Evolutionary conservation across 768 basidiomycete genomes (phyloP), one percentile per base, ranked within the genome.

Genomic region (Russula compacta): DNA sequence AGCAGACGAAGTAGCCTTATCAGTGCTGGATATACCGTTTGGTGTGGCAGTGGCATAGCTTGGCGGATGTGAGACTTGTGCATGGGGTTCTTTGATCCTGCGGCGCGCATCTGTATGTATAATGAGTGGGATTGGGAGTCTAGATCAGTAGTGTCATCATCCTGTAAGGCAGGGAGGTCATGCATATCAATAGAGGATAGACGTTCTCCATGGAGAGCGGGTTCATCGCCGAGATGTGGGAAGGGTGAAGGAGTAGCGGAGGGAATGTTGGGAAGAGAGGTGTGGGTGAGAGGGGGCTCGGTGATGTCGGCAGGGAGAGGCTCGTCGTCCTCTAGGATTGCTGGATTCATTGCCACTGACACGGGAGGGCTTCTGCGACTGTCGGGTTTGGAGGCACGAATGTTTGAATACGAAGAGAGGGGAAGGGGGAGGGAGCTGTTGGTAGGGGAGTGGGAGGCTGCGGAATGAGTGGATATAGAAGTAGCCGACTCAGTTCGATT

Each of bases 241-340:
- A 10, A 36, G 2, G 62, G 66, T 11, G 48, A 58, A 9, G 67
- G 67, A 19, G 61, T 53, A 21, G 64, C 55, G 51, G 65, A 60
- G 29, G 68, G 60, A 36, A 73, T 67, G 15, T 73, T 70, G 32
- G 67, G 67, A 46, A 71, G 67, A n/a, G 69, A 69, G 43, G 67
- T 59, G 38, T 65, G 66, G 2, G 65, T 69, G 51, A 70, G 62
- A 17, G 48, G 39, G 11, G 39, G 19, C 17, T 62, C 52, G 33
- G 29, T 11, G 24, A 46, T 4, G 15, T 52, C 33, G 39, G 29
- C 36, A 21, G 56, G 17, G 50, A 67, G 63, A 6, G 62, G 59
- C 38, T 67, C 66, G n/a, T 70, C 71, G 33, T 71, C 73, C 53
- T 74, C 73, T 57, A 61, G 61, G 44, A 73, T 73, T 15, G 69